phyloP scores from a whole-genome alignment of 2,329 filamentous ascomycete species.

The Didymella glomerata region DNA sequence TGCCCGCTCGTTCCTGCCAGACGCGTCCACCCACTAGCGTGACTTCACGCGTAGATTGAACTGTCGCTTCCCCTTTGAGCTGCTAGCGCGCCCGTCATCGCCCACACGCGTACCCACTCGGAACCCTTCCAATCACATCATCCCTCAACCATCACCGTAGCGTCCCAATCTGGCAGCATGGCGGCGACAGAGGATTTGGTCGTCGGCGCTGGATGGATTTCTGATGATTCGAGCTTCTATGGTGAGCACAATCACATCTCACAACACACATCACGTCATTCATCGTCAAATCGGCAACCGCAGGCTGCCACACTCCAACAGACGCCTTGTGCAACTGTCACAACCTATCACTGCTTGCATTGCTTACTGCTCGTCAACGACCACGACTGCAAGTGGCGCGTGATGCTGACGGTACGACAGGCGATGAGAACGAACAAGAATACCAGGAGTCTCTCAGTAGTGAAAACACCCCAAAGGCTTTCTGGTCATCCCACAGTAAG shows the following conservation, averaged over 20 bases:
- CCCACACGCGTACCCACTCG: slow-evolving; percentile 12
- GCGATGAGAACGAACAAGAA: slow-evolving; percentile 41
- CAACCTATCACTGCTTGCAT: not conserved
- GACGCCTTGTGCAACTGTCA: not conserved
- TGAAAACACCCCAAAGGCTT: slow-evolving; percentile 24
- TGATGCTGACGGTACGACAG: slow-evolving; percentile 27
- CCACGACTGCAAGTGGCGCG: not conserved
- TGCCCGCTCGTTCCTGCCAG: slow-evolving; percentile 10
- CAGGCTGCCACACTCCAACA: not conserved
- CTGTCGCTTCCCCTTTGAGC: slow-evolving; percentile 3
- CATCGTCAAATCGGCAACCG: slow-evolving; percentile 1
- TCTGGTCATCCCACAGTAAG: slow-evolving; percentile 33
- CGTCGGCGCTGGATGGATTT: slow-evolving; percentile 47
- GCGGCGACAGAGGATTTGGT: slow-evolving; percentile 36
- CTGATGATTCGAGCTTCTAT: slow-evolving; percentile 57
- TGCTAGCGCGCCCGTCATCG: slow-evolving; percentile 20
- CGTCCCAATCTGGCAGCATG: slow-evolving; percentile 26
- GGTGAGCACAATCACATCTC: slow-evolving; percentile 42
- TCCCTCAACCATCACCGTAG: slow-evolving; percentile 19
- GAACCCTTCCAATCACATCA: slow-evolving; percentile 20
- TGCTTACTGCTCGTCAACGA: not conserved
- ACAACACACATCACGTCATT: slow-evolving; percentile 13
- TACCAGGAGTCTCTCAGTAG: slow-evolving; percentile 31
- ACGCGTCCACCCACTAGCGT: slow-evolving; percentile 33
- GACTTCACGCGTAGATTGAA: slow-evolving; percentile 32